Evolutionary conservation across 257 asterid genomes (phyloP).

Genomic region (Lithospermum erythrorhizon): DNA sequence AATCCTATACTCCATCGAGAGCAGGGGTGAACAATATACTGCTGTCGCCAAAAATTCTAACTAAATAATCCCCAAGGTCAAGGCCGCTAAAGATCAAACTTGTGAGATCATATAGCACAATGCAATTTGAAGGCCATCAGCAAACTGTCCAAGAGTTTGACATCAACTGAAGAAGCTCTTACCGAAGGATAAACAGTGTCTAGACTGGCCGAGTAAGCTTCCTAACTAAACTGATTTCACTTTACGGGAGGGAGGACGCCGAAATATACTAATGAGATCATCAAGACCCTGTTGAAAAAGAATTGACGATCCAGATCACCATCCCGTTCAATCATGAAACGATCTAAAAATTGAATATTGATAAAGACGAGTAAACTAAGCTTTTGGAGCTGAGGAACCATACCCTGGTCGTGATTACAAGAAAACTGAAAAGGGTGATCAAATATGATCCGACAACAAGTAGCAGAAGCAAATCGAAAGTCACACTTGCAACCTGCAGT

Average conservation of each 20-base stretch:
- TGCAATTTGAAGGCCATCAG: too few species aligned
- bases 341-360: background rate
- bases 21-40: too few species aligned
- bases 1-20: background rate
- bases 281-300: slow-evolving; percentile 64
- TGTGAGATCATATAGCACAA: too few species aligned
- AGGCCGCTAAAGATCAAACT: too few species aligned
- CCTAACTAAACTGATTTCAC: slow-evolving; percentile 43
- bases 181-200: background rate
- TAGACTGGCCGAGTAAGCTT: background rate
- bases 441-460: slow-evolving; percentile 81
- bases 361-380: too few species aligned
- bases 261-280: slow-evolving; percentile 79
- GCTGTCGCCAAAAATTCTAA: too few species aligned
- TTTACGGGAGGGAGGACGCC: slow-evolving; percentile 86
- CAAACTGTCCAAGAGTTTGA: background rate
- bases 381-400: background rate
- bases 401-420: slow-evolving; percentile 84
- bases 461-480: slow-evolving; percentile 83
- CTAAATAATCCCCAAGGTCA: too few species aligned
- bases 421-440: slow-evolving; percentile 69
- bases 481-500: slow-evolving; percentile 89
- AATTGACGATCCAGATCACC: background rate
- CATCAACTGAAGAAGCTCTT: background rate
- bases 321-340: background rate